These are phyloP conservation scores for Scutellaria galericulata DNA, from an alignment of 257 asterid genomes.

Conservation along the genomic window DNA sequence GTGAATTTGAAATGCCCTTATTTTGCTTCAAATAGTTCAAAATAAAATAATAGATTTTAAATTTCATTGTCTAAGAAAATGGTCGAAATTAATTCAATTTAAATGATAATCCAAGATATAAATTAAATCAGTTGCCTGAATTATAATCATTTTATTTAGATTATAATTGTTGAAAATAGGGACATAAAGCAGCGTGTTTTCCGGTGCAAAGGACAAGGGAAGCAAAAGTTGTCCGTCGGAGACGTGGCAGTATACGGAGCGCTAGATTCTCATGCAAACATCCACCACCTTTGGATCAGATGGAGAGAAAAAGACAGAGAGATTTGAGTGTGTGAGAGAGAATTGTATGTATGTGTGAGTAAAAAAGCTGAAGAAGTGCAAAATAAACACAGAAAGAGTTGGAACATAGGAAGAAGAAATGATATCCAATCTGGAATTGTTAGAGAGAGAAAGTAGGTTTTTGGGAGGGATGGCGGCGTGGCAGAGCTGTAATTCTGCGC, in stretches of 20 bases:
- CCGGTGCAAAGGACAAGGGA: conserved; percentile 52
- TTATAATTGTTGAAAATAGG: conserved; percentile 10
- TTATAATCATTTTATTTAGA: neutral
- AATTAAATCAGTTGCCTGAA: no score
- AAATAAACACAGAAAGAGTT: conserved; percentile 21
- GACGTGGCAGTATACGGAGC: conserved; percentile 45
- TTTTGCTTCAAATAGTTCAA: no score
- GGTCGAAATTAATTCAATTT: no score
- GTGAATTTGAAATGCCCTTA: no score
- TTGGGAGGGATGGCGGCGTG: conserved; percentile 85
- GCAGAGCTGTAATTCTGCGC: conserved; percentile 84
- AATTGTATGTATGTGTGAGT: no score
- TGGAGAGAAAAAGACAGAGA: neutral
- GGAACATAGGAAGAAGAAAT: neutral
- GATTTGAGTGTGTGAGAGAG: no score
- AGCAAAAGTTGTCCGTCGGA: conserved; percentile 41
- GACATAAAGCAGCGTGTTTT: conserved; percentile 72
- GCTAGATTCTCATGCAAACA: conserved; percentile 36
- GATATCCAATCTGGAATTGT: neutral
- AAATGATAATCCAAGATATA: no score
- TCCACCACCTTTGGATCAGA: conserved; percentile 39
- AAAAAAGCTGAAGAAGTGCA: no score
- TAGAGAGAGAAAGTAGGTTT: conserved; percentile 42
- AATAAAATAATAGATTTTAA: no score
- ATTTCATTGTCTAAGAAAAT: no score